Base-by-base conservation (phyloP, 805 yeast genomes). In the Suhomyces prunicola region DNA sequence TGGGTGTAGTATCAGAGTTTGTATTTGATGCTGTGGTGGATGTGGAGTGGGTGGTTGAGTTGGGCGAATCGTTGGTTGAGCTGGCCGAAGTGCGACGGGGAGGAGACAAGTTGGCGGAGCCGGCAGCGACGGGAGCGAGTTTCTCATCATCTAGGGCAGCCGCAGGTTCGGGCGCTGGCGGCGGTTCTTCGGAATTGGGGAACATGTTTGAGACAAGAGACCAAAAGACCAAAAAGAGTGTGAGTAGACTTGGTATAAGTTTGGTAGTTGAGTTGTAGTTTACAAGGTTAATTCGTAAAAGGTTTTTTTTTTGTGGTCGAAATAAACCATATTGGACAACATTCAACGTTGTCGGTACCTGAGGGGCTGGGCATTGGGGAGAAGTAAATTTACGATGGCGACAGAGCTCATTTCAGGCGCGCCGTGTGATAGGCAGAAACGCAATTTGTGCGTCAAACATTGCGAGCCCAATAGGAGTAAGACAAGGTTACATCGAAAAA, bases 331-430 rank as follows among this genome's bases (percentile, higher is more conserved):
- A 19, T 36, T 12, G 22, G 26, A 26, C 19, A 27, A 27, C 19
- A 10, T 27, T 31, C 24, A 46, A 47, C 36, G 44, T 23, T 35
- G 49, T 12, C 35, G 42, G 49, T 47, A 36, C 49, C 49, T 47
- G 49, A 47, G 49, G 26, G 48, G 47, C 47, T 44, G 47, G 36
- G 48, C 48, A 17, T 39, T 39, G 42, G 42, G 42, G 42, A 19
- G 24, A 22, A 47, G 49, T 47, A 47, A 47, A 47, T 47, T 31
- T 47, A 47, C 49, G 49, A 47, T 47, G 49, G 9, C 44, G 31
- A 36, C 31, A 15, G 49, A 13, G 44, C 44, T 47, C 40, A 12
- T 10, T 23, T 35, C 44, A 12, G 22, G 42, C 46, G 46, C 46
- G 24, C 42, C 42, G 42, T 39, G 42, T 19, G 42, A 39, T 39